These are phyloP conservation scores for Saccharomyces eubayanus DNA, from an alignment of 805 yeast species.

Conservation along the genomic window DNA sequence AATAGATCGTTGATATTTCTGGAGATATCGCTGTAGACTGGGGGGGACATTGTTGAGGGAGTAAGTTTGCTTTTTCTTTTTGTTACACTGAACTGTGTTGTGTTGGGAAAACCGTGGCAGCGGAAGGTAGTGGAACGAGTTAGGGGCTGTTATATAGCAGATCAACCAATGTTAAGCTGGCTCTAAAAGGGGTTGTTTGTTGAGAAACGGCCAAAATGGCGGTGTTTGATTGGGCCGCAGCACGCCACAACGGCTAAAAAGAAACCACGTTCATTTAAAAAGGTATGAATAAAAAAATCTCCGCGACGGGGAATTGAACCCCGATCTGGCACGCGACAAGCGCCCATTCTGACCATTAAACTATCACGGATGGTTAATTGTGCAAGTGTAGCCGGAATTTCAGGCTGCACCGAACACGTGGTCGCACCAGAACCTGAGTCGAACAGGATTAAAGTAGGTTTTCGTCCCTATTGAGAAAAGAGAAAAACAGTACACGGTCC, in stretches of 20 bases:
- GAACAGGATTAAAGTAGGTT: too few relatives aligned
- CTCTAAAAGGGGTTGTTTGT: not conserved
- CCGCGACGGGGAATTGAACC: not conserved
- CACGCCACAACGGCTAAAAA: not conserved
- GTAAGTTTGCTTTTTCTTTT: not conserved
- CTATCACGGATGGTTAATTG: too few relatives aligned
- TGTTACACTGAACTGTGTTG: not conserved
- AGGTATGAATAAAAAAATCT: not conserved
- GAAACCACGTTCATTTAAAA: not conserved
- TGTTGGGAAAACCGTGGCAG: not conserved
- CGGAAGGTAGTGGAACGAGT: not conserved
- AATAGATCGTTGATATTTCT: constrained; percentile 86
- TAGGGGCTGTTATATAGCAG: not conserved
- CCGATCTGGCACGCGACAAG: not conserved
- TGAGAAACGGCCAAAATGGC: not conserved
- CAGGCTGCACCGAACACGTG: too few relatives aligned
- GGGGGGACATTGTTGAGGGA: constrained; percentile 53
- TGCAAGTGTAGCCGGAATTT: too few relatives aligned
- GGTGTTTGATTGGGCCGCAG: not conserved
- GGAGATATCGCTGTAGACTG: constrained; percentile 88
- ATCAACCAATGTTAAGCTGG: not conserved
- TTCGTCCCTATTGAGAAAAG: too few relatives aligned
- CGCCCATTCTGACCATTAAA: too few relatives aligned
- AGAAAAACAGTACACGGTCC: too few relatives aligned
- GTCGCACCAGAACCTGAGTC: too few relatives aligned